Base-by-base conservation (phyloP, 768 basidiomycete species). In the Lactarius pseudohatsudake region DNA sequence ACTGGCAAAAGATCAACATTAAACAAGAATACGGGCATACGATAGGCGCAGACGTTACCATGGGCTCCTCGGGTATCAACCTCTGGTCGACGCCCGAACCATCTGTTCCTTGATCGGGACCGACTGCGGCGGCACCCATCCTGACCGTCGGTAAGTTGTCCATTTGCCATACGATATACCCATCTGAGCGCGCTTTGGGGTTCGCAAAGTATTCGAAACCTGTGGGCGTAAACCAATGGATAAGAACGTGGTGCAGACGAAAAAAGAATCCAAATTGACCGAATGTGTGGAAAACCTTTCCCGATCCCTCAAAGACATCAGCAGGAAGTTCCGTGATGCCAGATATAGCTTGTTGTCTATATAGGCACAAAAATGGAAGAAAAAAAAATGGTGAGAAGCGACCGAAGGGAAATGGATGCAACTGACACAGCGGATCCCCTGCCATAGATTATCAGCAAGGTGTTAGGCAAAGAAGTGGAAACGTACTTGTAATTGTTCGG, bases 191-290 rank as follows among this genome's bases (percentile, higher is more conserved):
- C 59, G 85, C 77, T 5, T 80, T 77, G 1, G 85, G 86, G 72
- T 91, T 81, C 8, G 84, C 78, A 80, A 82, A 90, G 72, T 89
- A 91, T 73, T 94, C 93, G 72, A 92, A 92, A 18, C 90, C 88
- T 84, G 56, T 22, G 4, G 10, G 11, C 16, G 57, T 32, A 60
- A 50, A 22, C 26, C 40, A 26, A 40, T 59, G 38, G 38, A 64
- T 57, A 38, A 64, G 47, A 54, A 40, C 4, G 18, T 18, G 22
- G 4, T n/a, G 7, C 22, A 13, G 16, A 45, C 10, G 61, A 57
- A n/a, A 6, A 22, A 54, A n/a, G 6, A 34, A 38, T 38, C 36
- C 22, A 4, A 22, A 41, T 1, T 7, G 20, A 82, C 82, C 85
- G 57, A 85, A 79, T 3, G 76, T 83, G 65, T 78, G 79, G 70